Evolutionary conservation across 805 yeast species (phyloP).

Genomic region (Myxozyma geophila): DNA sequence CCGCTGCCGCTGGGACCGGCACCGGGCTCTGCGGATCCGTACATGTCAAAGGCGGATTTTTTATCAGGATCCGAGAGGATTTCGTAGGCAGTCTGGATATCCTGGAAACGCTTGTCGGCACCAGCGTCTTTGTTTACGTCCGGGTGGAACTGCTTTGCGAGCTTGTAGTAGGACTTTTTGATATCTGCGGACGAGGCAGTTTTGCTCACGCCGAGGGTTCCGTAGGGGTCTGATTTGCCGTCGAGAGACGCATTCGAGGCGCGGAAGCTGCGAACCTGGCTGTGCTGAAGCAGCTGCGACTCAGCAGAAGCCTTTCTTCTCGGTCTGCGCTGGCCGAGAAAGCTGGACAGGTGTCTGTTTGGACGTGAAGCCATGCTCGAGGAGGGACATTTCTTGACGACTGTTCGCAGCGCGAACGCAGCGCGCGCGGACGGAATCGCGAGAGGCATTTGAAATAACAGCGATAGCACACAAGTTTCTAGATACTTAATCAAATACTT

Average conservation of each 20-base stretch:
- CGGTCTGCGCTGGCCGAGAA: neutral
- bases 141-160: conserved; percentile 95
- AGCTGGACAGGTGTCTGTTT: neutral
- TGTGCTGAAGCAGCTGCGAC: neutral
- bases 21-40: conserved; percentile 76
- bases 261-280: conserved; percentile 51
- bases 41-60: conserved; percentile 87
- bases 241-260: conserved; percentile 43
- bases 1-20: conserved; percentile 54
- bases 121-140: conserved; percentile 91
- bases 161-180: conserved; percentile 89
- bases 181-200: conserved; percentile 79
- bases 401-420: conserved; percentile 12
- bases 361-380: conserved; percentile 1
- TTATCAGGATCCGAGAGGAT: conserved; percentile 58
- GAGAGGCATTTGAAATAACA: conserved; percentile 13
- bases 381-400: conserved; percentile 13
- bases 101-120: conserved; percentile 88
- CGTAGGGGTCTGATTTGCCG: conserved; percentile 73
- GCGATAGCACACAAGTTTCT: neutral
- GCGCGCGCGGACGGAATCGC: conserved; percentile 17
- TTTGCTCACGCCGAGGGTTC: conserved; percentile 74
- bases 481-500: neutral
- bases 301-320: neutral
- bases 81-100: conserved; percentile 93